phyloP scores from a whole-genome alignment of 2,329 filamentous ascomycete species.

The Xylariaceae sp. region DNA sequence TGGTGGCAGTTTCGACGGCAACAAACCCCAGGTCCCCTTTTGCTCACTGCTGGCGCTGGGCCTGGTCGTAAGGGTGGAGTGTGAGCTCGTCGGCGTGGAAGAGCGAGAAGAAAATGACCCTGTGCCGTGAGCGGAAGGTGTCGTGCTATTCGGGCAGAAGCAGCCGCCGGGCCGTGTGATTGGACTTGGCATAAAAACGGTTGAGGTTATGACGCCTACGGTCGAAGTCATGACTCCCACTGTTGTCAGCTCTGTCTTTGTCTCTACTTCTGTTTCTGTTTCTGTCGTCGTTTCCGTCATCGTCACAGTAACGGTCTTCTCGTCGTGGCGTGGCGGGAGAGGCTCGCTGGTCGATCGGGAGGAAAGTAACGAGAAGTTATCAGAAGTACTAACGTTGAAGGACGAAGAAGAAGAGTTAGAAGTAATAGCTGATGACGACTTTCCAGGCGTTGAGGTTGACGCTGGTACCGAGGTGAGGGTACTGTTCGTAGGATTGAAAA shows the following conservation, averaged over 20 bases:
- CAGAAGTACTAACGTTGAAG: not conserved
- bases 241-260: too few relatives aligned
- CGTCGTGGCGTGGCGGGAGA: not conserved
- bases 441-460: constrained; percentile 8
- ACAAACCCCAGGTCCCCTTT: too few relatives aligned
- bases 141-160: too few relatives aligned
- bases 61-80: too few relatives aligned
- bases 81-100: too few relatives aligned
- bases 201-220: constrained; percentile 12
- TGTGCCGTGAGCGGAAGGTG: too few relatives aligned
- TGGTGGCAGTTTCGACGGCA: too few relatives aligned
- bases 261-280: too few relatives aligned
- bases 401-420: not conserved
- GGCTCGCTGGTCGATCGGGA: not conserved
- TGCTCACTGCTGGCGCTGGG: too few relatives aligned
- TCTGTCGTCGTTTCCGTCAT: too few relatives aligned
- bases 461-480: not conserved
- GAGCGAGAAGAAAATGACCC: too few relatives aligned
- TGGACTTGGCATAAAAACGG: constrained; percentile 16
- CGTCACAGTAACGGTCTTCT: constrained; percentile 7
- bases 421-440: not conserved
- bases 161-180: constrained; percentile 11
- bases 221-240: constrained; percentile 15
- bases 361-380: not conserved
- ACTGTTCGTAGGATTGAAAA: too few relatives aligned